Percentiles rank a stretch among this genome's conserved stretches.
phyloP scores from a whole-genome alignment of 495 filamentous ascomycete species.

The Terfezia claveryi region DNA sequence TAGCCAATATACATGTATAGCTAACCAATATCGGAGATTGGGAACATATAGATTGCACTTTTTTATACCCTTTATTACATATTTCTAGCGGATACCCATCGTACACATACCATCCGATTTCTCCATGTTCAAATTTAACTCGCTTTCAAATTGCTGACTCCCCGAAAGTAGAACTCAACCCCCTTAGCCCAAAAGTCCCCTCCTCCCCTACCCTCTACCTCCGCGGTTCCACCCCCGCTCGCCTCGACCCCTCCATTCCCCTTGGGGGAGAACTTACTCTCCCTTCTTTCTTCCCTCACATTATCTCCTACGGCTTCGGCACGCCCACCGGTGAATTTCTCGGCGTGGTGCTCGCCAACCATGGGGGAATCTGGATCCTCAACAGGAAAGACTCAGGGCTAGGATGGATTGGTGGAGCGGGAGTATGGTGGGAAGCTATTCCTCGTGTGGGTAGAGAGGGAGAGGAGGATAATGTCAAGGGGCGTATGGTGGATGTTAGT shows the following conservation, averaged over 20 bases:
- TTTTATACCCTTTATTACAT: too few species aligned
- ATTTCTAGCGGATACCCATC: too few species aligned
- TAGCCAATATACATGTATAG: too few species aligned
- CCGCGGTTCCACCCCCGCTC: neutral
- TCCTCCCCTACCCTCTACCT: neutral
- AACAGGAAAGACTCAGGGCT: neutral
- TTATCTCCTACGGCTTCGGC: conserved; percentile 3
- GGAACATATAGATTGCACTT: too few species aligned
- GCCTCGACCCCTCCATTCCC: neutral
- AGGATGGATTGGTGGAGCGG: too few species aligned
- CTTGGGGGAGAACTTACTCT: neutral
- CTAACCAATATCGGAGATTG: too few species aligned
- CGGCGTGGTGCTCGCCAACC: neutral
- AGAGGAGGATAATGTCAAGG: neutral
- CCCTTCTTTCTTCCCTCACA: neutral
- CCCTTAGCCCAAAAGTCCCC: neutral
- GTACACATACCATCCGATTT: too few species aligned
- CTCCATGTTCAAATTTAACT: too few species aligned
- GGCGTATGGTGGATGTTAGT: conserved; percentile 2
- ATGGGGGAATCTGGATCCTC: neutral
- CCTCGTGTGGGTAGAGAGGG: neutral
- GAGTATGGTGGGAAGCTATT: neutral
- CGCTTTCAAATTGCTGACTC: too few species aligned
- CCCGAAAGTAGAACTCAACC: too few species aligned
- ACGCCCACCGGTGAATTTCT: conserved; percentile 1